Percentiles rank a stretch among this genome's conserved stretches.
These are phyloP conservation scores for Phoma sp. DNA, from an alignment of 2,329 filamentous ascomycete genomes.

Conservation along the genomic window DNA sequence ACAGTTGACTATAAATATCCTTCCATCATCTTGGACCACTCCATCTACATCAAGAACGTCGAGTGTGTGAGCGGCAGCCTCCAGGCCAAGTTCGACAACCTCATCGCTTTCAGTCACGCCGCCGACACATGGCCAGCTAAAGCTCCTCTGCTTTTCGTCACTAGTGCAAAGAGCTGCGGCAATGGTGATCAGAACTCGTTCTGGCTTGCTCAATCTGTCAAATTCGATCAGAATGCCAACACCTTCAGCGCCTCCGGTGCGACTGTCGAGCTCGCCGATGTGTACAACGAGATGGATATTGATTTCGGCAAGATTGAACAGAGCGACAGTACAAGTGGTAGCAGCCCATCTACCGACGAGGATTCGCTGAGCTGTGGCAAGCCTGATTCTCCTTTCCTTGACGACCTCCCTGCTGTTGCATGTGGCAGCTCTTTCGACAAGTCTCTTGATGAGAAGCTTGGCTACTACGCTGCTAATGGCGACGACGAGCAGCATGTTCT, in stretches of 20 bases:
- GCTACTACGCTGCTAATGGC: slow-evolving; percentile 9
- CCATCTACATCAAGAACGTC: slow-evolving; percentile 14
- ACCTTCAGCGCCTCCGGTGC: slow-evolving; percentile 12
- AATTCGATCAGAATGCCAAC: slow-evolving; percentile 4
- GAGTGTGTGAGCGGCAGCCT: slow-evolving; percentile 8
- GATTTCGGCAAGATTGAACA: slow-evolving; percentile 16
- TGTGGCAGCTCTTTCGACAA: slow-evolving; percentile 14
- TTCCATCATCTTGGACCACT: slow-evolving; percentile 12
- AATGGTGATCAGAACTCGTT: slow-evolving; percentile 16
- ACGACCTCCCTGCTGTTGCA: slow-evolving; percentile 12
- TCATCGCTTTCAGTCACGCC: slow-evolving; percentile 11
- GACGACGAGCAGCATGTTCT: slow-evolving; percentile 12
- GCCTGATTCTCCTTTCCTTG: slow-evolving; percentile 10
- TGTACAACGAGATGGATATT: slow-evolving; percentile 16
- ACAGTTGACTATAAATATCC: slow-evolving; percentile 16
- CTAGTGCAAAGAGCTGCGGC: slow-evolving; percentile 13
- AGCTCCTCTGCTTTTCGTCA: slow-evolving; percentile 9
- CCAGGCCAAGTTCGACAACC: slow-evolving; percentile 14
- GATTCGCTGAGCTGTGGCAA: slow-evolving; percentile 10
- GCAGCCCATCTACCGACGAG: not conserved
- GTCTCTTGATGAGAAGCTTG: slow-evolving; percentile 8
- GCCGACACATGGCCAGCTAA: slow-evolving; percentile 16
- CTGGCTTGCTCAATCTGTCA: slow-evolving; percentile 12
- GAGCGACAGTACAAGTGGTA: slow-evolving; percentile 8
- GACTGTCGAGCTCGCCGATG: slow-evolving; percentile 6